Evolutionary conservation across 805 yeast genomes (phyloP).

Genomic region (Candida xyloterini): DNA sequence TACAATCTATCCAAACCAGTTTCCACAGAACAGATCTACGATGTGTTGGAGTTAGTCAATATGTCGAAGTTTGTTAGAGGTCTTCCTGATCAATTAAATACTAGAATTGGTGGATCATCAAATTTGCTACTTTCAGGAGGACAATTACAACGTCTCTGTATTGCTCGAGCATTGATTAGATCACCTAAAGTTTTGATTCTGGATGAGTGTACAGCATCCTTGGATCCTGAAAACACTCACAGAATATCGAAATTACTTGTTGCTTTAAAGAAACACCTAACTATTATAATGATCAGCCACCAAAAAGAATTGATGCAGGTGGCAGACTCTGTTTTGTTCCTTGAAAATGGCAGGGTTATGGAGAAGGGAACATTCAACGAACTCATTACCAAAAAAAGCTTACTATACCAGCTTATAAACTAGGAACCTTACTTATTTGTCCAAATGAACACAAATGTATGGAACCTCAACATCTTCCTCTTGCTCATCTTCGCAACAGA

Average conservation of each 20-base stretch:
- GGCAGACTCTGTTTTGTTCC: conserved; percentile 48
- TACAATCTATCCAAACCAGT: conserved; percentile 48
- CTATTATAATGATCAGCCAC: conserved; percentile 72
- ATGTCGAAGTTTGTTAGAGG: conserved; percentile 52
- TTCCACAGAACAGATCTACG: conserved; percentile 33
- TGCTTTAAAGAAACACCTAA: conserved; percentile 30
- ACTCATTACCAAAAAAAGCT: conserved; percentile 1
- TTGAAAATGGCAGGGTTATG: conserved; percentile 46
- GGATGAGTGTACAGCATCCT: conserved; percentile 89
- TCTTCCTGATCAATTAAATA: conserved; percentile 56
- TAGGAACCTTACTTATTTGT: conserved; percentile 6
- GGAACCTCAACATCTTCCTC: conserved; percentile 98
- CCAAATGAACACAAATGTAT: conserved; percentile 62
- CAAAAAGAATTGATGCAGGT: conserved; percentile 59
- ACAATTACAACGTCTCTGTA: conserved; percentile 79
- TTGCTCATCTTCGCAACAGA: conserved; percentile 85
- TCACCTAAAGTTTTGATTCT: conserved; percentile 63
- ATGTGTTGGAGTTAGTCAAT: conserved; percentile 44
- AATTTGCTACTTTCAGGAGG: conserved; percentile 73
- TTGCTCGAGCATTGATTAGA: conserved; percentile 76
- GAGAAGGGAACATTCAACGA: conserved; percentile 40
- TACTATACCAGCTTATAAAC: conserved; percentile 2
- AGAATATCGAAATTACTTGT: conserved; percentile 49
- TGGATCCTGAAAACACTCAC: conserved; percentile 63
- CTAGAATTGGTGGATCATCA: conserved; percentile 52